A percentile compares a stretch with the other conserved stretches of the same genome.
Conservation (phyloP, 768 basidiomycete genomes). For the Mycena pura region DNA sequence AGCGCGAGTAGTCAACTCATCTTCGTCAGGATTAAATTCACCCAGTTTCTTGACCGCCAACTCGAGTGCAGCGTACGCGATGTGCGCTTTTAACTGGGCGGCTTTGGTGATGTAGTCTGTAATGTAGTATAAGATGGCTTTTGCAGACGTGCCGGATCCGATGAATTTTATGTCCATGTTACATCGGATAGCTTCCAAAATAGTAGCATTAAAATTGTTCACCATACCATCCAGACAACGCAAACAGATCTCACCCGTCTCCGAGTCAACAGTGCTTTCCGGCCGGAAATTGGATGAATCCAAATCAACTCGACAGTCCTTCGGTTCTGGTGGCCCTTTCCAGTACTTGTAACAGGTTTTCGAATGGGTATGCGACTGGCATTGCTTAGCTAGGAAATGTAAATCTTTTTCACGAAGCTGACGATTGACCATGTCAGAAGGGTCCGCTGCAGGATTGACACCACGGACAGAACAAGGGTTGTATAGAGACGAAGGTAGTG, state of each 20-base stretch:
- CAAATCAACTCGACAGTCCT: conserved; percentile 11
- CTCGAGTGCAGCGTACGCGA: conserved; percentile 18
- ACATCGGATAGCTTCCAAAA: conserved; percentile 20
- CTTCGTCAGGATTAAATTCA: conserved; percentile 1
- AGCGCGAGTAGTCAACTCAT: not conserved
- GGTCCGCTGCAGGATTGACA: no score
- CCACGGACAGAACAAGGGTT: no score
- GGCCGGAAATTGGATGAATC: not conserved
- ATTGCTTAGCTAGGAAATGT: not conserved
- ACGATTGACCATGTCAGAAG: no score
- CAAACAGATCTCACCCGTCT: not conserved
- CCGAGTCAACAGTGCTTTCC: not conserved
- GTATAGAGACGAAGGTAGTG: no score
- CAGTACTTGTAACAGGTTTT: not conserved
- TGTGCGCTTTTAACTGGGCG: conserved; percentile 26
- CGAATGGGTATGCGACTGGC: not conserved
- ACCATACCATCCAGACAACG: not conserved
- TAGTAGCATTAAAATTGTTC: conserved; percentile 11
- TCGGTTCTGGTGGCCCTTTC: not conserved
- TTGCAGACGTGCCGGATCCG: conserved; percentile 33
- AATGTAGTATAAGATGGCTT: conserved; percentile 39
- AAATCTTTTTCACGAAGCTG: no score
- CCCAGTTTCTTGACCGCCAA: conserved; percentile 22
- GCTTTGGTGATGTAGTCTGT: conserved; percentile 45
- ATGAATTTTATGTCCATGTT: conserved; percentile 24